These are phyloP conservation scores for Scheffersomyces titani DNA, from an alignment of 1,139 yeast species.

Conservation along the genomic window DNA sequence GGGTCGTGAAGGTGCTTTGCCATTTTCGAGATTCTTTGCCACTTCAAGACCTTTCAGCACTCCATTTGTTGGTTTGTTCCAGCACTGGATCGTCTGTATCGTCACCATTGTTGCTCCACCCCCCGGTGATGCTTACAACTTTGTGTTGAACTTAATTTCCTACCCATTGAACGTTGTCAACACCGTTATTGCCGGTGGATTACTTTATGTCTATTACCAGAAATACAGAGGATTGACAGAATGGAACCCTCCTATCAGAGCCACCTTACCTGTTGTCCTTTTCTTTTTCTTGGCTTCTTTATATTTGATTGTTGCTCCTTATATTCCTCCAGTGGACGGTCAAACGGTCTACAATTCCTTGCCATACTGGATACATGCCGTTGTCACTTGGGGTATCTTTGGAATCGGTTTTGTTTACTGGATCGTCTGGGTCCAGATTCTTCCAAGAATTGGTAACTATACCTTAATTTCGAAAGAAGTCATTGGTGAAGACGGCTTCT, in stretches of 20 bases:
- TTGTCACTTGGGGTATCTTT: slow-evolving; percentile 79
- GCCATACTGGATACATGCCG: slow-evolving; percentile 84
- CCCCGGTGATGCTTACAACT: slow-evolving; percentile 52
- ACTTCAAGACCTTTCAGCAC: slow-evolving; percentile 44
- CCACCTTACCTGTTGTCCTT: slow-evolving; percentile 60
- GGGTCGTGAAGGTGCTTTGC: slow-evolving; percentile 51
- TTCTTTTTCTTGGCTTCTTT: slow-evolving; percentile 71
- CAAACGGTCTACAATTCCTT: slow-evolving; percentile 65
- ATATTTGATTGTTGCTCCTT: slow-evolving; percentile 78
- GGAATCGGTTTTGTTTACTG: slow-evolving; percentile 72
- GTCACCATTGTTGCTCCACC: slow-evolving; percentile 52
- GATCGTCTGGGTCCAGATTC: slow-evolving; percentile 61
- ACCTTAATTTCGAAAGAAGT: slow-evolving; percentile 58
- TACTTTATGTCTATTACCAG: slow-evolving; percentile 45
- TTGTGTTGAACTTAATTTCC: slow-evolving; percentile 48
- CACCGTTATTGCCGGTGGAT: slow-evolving; percentile 44
- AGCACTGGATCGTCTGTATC: slow-evolving; percentile 56
- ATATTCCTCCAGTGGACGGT: slow-evolving; percentile 69
- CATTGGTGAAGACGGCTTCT: slow-evolving; percentile 72
- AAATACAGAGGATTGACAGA: slow-evolving; percentile 50
- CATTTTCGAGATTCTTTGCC: slow-evolving; percentile 48
- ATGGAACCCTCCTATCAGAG: slow-evolving; percentile 79
- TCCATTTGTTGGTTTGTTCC: slow-evolving; percentile 58
- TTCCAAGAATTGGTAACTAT: slow-evolving; percentile 64
- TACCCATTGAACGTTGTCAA: slow-evolving; percentile 56